A percentile compares a stretch with the other conserved stretches of the same genome.
These are phyloP conservation scores for Cyclocybe cylindracea DNA, from an alignment of 768 basidiomycete species.

Conservation along the genomic window DNA sequence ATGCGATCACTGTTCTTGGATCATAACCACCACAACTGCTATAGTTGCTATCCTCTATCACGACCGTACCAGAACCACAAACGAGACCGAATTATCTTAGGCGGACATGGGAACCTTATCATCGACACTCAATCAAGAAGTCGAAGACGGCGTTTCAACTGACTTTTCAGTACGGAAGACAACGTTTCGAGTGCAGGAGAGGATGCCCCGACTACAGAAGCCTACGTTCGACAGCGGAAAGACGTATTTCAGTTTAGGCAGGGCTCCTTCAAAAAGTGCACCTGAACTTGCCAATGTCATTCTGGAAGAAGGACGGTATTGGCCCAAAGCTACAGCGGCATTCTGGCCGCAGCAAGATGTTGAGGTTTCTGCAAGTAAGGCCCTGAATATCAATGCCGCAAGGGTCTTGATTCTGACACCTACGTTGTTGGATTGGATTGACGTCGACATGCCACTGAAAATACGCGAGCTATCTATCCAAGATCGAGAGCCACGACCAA, in stretches of 20 bases:
- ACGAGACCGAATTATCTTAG: no score
- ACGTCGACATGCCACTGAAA: not conserved
- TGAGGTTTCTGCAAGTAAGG: not conserved
- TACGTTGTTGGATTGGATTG: not conserved
- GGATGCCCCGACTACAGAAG: not conserved
- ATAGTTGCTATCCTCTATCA: no score
- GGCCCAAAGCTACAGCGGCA: constrained; percentile 3
- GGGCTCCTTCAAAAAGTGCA: not conserved
- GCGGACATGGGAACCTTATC: no score
- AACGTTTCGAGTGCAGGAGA: not conserved
- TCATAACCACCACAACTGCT: not conserved
- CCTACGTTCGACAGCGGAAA: not conserved
- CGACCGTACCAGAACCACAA: no score
- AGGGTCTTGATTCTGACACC: not conserved
- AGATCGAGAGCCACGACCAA: constrained; percentile 27
- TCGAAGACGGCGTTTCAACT: no score
- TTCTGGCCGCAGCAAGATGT: not conserved
- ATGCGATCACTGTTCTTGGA: not conserved
- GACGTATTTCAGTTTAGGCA: not conserved
- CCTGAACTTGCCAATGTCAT: constrained; percentile 17
- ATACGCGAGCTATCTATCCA: constrained; percentile 18
- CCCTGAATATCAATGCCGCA: not conserved
- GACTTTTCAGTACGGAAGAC: no score
- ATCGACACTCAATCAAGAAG: no score
- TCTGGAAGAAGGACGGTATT: constrained; percentile 17